These are phyloP conservation scores for Rosa chinensis DNA, from an alignment of 306 rosid genomes.

Conservation along the genomic window DNA sequence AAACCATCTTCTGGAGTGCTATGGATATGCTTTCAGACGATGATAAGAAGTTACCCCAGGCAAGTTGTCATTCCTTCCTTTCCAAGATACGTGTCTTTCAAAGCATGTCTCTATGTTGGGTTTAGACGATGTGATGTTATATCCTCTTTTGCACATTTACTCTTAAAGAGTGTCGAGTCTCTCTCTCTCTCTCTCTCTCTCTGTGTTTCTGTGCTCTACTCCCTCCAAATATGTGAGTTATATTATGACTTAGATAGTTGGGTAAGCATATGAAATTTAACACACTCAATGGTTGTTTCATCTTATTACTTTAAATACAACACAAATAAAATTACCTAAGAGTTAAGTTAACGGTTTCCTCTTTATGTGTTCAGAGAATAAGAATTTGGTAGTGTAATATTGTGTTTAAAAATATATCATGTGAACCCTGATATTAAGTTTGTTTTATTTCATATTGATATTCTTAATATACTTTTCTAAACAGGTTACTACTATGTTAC, in stretches of 20 bases:
- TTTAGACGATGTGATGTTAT: background rate
- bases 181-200: background rate
- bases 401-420: background rate
- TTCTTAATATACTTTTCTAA: slow-evolving; percentile 11
- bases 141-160: background rate
- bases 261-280: background rate
- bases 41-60: slow-evolving; percentile 99
- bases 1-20: slow-evolving; percentile 88
- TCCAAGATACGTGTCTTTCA: background rate
- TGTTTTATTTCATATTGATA: slow-evolving; percentile 15
- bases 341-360: background rate
- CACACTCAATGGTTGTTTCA: background rate
- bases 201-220: background rate
- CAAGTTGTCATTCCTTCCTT: slow-evolving; percentile 35
- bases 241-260: background rate
- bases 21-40: slow-evolving; percentile 98
- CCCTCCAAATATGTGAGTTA: background rate
- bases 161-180: background rate
- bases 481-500: slow-evolving; percentile 86
- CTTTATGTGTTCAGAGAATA: background rate
- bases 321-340: background rate
- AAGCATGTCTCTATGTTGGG: background rate
- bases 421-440: background rate
- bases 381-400: background rate
- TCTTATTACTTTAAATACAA: background rate